Base-by-base conservation (phyloP, 352 stramenopile genomes). In the Globisporangium yorkense region DNA sequence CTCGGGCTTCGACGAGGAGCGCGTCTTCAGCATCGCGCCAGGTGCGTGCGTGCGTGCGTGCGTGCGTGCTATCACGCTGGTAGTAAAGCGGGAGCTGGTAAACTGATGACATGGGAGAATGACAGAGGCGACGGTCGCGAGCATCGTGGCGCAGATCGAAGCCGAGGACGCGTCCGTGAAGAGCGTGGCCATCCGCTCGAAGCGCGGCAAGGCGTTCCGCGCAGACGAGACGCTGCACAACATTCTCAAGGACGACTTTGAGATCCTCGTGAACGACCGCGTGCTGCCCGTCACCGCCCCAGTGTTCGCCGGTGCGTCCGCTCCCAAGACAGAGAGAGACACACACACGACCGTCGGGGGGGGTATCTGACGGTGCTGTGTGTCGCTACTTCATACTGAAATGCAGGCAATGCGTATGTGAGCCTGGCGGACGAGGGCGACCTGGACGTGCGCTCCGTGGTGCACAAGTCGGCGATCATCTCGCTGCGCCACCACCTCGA, bases 391-490 rank as follows among this genome's bases (percentile, higher is more conserved):
- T 2, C 16, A 10, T 16, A 48, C 43, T 29, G 43, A 21, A 24
- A 21, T 0, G n/a, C 54, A 78, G 74, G 84, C 52, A 84, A 81
- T 56, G 77, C 81, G 15, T 94, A 92, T 66, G 72, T 74, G 31
- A 92, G 77, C 62, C 43, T 90, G 52, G 61, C 79, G 15, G 81
- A 91, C 58, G 80, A 88, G 35, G 81, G 81, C 48, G 74, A 88
- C n/a, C 64, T 94, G 33, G 84, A 94, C 61, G 80, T 94, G 31
- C 78, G 80, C 21, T 77, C 81, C 1, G 79, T 94, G 41, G 73
- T 79, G 20, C 84, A 92, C 47, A 94, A 92, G 57, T 74, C 81
- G n/a, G 71, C 81, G 18, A 73, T 94, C 52, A 92, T 94, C 57
- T 70, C 80, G 65, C 56, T 94, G 20, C 84, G 81, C 37, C 77